Conservation (phyloP, 768 basidiomycete genomes). For the Gymnopilus dilepis region DNA sequence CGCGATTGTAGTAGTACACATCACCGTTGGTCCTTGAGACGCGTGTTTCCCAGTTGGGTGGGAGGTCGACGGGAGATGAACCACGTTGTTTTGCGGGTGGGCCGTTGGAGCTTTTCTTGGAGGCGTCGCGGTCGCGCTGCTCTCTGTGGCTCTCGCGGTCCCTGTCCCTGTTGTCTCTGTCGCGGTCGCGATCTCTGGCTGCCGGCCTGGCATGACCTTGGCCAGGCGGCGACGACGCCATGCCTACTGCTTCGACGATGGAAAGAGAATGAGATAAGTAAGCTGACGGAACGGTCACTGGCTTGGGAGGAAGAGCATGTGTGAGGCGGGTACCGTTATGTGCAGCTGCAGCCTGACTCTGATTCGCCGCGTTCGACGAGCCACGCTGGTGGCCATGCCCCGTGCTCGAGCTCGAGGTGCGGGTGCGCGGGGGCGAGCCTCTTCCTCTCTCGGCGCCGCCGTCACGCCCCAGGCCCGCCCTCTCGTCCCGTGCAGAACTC, state of each 20-base stretch:
- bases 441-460: background rate
- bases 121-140: background rate
- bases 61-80: constrained; percentile 41
- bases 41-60: constrained; percentile 67
- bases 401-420: constrained; percentile 14
- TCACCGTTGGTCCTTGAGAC: constrained; percentile 51
- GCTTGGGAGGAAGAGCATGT: constrained; percentile 76
- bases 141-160: constrained; percentile 35
- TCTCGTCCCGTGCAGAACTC: constrained; percentile 11
- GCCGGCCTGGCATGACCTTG: constrained; percentile 14
- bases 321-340: constrained; percentile 48
- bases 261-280: constrained; percentile 61
- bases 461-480: constrained; percentile 5
- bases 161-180: constrained; percentile 27
- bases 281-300: constrained; percentile 54
- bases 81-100: constrained; percentile 29
- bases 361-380: constrained; percentile 6
- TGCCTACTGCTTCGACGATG: constrained; percentile 65
- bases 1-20: constrained; percentile 62
- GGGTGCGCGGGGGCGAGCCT: constrained; percentile 23
- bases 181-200: constrained; percentile 43
- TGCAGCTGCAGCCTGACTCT: constrained; percentile 1
- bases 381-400: too few relatives aligned
- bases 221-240: constrained; percentile 48
- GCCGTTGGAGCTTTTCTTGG: constrained; percentile 42